phyloP scores from a whole-genome alignment of 768 basidiomycete genomes.

The Tricholoma flavovirens region DNA sequence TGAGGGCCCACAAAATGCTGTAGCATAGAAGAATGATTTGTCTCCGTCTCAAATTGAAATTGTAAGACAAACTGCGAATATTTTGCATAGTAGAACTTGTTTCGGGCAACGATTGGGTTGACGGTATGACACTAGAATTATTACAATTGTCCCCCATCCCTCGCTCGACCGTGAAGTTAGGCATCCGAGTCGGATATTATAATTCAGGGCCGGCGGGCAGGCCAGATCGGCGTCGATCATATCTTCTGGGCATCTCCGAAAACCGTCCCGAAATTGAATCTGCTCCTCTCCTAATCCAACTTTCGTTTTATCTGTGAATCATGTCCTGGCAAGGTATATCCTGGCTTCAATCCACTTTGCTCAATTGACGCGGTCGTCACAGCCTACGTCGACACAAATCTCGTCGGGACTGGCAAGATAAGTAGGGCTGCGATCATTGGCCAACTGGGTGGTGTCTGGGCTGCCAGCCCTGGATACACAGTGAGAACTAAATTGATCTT shows the following conservation, averaged over 20 bases:
- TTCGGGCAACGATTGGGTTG: no score
- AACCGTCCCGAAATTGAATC: neutral
- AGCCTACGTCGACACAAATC: slow-evolving; percentile 82
- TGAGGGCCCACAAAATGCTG: no score
- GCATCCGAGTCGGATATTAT: no score
- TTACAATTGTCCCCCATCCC: no score
- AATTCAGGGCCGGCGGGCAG: neutral
- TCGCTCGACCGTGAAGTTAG: no score
- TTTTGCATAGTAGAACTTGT: no score
- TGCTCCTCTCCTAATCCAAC: neutral
- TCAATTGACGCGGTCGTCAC: neutral
- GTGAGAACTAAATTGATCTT: slow-evolving; percentile 34
- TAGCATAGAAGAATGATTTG: no score
- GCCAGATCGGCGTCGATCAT: slow-evolving; percentile 3
- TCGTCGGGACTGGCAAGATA: slow-evolving; percentile 70
- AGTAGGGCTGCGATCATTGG: slow-evolving; percentile 76
- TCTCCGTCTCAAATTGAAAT: no score
- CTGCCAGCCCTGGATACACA: slow-evolving; percentile 48
- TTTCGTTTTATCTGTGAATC: slow-evolving; percentile 5
- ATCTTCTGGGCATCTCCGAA: slow-evolving; percentile 7
- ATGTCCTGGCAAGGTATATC: slow-evolving; percentile 72
- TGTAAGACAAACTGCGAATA: no score
- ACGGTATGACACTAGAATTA: no score
- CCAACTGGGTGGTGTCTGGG: slow-evolving; percentile 74
- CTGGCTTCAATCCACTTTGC: neutral